Percentiles rank a stretch among this genome's conserved stretches.
Conservation (phyloP, 2,329 filamentous ascomycete genomes). For the Pyricularia pennisetigena region DNA sequence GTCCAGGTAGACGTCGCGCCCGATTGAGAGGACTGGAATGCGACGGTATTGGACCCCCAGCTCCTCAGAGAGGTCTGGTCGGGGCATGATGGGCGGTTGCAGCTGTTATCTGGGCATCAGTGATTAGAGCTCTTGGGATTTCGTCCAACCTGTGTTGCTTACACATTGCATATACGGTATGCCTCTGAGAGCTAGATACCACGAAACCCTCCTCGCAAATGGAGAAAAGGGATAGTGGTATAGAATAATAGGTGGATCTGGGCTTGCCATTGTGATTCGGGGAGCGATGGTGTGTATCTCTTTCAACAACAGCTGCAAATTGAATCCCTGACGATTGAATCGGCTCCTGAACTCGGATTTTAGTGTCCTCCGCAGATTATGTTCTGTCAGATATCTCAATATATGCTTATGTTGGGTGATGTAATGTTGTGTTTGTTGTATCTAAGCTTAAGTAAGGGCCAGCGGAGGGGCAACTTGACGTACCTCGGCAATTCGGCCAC, state of each 20-base stretch:
- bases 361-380: too few species aligned
- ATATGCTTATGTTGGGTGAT: not conserved
- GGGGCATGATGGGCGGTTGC: slow-evolving; percentile 57
- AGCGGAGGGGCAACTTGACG: not conserved
- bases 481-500: not conserved
- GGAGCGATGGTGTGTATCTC: not conserved
- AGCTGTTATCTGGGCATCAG: slow-evolving; percentile 28
- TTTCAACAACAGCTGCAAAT: not conserved
- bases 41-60: slow-evolving; percentile 59
- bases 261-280: slow-evolving; percentile 5
- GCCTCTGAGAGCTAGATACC: slow-evolving; percentile 57
- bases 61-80: slow-evolving; percentile 45
- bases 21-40: slow-evolving; percentile 58
- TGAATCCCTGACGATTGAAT: not conserved
- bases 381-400: not conserved
- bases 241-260: slow-evolving; percentile 37
- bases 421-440: not conserved
- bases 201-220: slow-evolving; percentile 51
- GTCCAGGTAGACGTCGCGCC: slow-evolving; percentile 59
- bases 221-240: slow-evolving; percentile 60
- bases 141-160: slow-evolving; percentile 19
- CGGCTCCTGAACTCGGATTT: too few species aligned
- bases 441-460: not conserved
- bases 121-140: slow-evolving; percentile 1
- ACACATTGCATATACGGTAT: slow-evolving; percentile 61